Percentiles rank a stretch among this genome's conserved stretches.
These are phyloP conservation scores for Aspergillus clavatus DNA, from an alignment of 2,329 filamentous ascomycete species.

Conservation along the genomic window DNA sequence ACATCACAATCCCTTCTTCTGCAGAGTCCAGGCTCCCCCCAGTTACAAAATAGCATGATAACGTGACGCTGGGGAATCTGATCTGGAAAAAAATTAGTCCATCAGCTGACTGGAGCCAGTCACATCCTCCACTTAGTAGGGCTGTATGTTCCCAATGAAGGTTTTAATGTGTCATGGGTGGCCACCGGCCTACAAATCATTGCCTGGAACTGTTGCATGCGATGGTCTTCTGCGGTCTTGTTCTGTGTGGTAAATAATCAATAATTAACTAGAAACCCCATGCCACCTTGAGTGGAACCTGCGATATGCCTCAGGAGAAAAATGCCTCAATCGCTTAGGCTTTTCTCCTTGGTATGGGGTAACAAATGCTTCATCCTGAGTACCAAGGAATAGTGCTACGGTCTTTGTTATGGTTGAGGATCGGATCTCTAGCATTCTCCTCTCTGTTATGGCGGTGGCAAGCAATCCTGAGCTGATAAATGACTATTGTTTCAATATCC, in stretches of 20 bases:
- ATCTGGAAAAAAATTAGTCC: conserved; percentile 5
- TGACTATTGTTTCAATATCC: too few species aligned
- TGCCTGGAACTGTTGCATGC: conserved; percentile 9
- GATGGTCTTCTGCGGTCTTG: conserved; percentile 12
- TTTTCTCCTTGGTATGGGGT: too few species aligned
- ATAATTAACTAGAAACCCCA: too few species aligned
- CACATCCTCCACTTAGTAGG: conserved; percentile 21
- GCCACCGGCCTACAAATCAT: conserved; percentile 21
- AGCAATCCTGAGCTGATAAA: too few species aligned
- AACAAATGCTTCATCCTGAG: neutral
- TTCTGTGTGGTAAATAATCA: conserved; percentile 20
- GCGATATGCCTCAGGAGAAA: conserved; percentile 5
- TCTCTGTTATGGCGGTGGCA: too few species aligned
- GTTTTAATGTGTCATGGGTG: conserved; percentile 24
- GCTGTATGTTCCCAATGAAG: conserved; percentile 13
- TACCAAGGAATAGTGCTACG: neutral
- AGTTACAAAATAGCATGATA: neutral
- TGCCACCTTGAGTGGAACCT: too few species aligned
- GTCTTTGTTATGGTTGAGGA: too few species aligned
- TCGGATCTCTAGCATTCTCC: too few species aligned
- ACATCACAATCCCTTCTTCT: neutral
- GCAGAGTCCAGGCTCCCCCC: neutral
- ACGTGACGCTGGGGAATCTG: neutral
- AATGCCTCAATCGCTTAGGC: conserved; percentile 24
- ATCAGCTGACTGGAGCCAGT: conserved; percentile 16